These are phyloP conservation scores for Dioszegia aurantiaca DNA, from an alignment of 768 basidiomycete genomes.

Conservation along the genomic window DNA sequence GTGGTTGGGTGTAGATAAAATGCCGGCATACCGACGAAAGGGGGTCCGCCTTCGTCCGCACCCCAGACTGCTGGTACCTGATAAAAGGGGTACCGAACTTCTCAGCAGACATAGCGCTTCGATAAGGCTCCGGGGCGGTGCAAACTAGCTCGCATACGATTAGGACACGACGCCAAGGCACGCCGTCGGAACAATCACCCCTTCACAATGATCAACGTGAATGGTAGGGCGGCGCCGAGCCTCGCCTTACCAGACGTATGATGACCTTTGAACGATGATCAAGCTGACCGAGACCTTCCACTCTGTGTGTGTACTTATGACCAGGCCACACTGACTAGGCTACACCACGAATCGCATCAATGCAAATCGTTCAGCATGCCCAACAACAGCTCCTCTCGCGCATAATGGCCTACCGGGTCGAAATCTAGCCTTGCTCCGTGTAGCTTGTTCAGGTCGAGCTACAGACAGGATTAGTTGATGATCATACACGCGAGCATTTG, in stretches of 20 bases:
- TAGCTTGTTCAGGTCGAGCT: constrained; percentile 28
- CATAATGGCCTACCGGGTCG: constrained; percentile 31
- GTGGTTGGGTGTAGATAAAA: background rate
- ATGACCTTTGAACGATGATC: no score
- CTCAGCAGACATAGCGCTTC: no score
- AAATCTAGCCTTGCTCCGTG: constrained; percentile 32
- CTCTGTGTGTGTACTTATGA: no score
- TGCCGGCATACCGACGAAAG: background rate
- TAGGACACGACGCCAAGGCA: no score
- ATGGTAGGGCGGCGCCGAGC: no score
- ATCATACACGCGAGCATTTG: background rate
- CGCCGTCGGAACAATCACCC: no score
- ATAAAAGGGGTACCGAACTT: no score
- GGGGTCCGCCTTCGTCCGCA: background rate
- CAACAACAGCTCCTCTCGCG: constrained; percentile 23
- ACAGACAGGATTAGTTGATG: background rate
- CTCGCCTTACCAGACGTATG: no score
- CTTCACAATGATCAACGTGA: no score
- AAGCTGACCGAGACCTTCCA: no score
- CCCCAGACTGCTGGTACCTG: background rate
- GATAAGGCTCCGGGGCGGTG: no score
- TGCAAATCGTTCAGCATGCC: constrained; percentile 15
- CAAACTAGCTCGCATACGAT: no score
- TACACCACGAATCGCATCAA: background rate
- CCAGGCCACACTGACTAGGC: background rate